Evolutionary conservation across 1,139 yeast genomes (phyloP).

Genomic region (Nematodospora anomalae): DNA sequence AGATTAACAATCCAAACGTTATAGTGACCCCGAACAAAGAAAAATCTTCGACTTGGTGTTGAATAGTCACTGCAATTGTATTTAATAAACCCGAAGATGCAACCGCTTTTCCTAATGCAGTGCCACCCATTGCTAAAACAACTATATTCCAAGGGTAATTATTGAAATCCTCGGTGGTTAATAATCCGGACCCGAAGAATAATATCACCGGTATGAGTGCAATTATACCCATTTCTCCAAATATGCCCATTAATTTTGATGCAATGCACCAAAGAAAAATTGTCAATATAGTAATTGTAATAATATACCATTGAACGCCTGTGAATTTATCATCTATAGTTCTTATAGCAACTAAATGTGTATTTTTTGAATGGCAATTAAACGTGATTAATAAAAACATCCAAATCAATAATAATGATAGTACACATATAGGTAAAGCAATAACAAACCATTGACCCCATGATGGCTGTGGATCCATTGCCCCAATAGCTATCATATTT

Average conservation of each 20-base stretch:
- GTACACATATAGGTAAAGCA: constrained; percentile 61
- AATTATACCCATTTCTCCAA: constrained; percentile 73
- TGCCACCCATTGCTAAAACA: constrained; percentile 76
- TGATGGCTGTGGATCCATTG: constrained; percentile 63
- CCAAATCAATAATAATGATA: constrained; percentile 60
- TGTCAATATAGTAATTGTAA: constrained; percentile 52
- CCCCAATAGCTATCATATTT: constrained; percentile 70
- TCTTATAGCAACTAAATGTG: constrained; percentile 49
- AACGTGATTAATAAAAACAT: constrained; percentile 55
- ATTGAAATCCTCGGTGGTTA: constrained; percentile 65
- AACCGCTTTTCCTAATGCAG: constrained; percentile 73
- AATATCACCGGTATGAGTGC: constrained; percentile 65
- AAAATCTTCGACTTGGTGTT: constrained; percentile 54
- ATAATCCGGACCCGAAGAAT: constrained; percentile 69
- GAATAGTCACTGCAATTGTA: constrained; percentile 61
- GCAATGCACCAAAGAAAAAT: constrained; percentile 73
- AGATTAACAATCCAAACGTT: constrained; percentile 64
- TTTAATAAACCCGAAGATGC: constrained; percentile 67
- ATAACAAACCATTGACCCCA: constrained; percentile 81
- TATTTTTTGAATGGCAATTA: constrained; percentile 43
- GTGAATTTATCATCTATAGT: constrained; percentile 62
- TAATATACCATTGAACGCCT: constrained; percentile 63
- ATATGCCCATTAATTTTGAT: constrained; percentile 50
- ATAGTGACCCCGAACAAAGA: constrained; percentile 60
- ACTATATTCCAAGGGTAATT: constrained; percentile 79